phyloP scores from a whole-genome alignment of 2,329 filamentous ascomycete species.

The Trichoderma breve region DNA sequence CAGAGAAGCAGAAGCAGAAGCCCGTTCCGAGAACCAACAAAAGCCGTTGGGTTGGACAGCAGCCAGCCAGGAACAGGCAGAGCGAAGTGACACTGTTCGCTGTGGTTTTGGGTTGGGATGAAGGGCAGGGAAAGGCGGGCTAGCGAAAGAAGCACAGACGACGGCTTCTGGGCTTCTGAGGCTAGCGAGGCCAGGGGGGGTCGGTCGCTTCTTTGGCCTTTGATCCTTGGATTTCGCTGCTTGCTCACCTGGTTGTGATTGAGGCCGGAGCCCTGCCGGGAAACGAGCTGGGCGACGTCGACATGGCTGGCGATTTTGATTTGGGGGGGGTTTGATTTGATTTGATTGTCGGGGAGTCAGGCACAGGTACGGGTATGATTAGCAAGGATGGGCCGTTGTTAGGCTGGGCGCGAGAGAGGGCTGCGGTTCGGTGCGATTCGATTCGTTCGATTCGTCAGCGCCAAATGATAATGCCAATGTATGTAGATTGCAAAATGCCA shows the following conservation, averaged over 20 bases:
- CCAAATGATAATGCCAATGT: background rate
- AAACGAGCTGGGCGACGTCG: conserved; percentile 16
- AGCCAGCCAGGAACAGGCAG: no score
- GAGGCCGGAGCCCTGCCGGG: conserved; percentile 13
- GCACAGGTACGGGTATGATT: conserved; percentile 48
- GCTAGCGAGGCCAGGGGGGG: conserved; percentile 12
- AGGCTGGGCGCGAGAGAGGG: conserved; percentile 15
- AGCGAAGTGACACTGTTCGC: background rate
- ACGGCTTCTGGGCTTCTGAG: conserved; percentile 7
- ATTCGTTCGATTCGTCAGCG: background rate
- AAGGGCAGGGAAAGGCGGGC: conserved; percentile 17
- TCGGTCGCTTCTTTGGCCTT: background rate
- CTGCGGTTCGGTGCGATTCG: conserved; percentile 27
- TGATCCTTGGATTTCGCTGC: background rate
- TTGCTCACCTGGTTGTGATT: conserved; percentile 15
- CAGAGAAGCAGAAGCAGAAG: background rate
- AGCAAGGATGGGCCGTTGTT: background rate
- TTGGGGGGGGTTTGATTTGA: background rate
- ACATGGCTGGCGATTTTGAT: conserved; percentile 18
- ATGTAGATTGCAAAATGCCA: background rate
- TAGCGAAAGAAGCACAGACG: conserved; percentile 17
- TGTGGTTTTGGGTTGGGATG: conserved; percentile 1
- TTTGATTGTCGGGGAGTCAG: conserved; percentile 38
- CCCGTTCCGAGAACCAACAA: background rate
- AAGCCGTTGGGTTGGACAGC: background rate